Evolutionary conservation across 2,329 filamentous ascomycete genomes (phyloP), one percentile per base, ranked within the genome.

Genomic region (Sclerotiophoma versabilis): DNA sequence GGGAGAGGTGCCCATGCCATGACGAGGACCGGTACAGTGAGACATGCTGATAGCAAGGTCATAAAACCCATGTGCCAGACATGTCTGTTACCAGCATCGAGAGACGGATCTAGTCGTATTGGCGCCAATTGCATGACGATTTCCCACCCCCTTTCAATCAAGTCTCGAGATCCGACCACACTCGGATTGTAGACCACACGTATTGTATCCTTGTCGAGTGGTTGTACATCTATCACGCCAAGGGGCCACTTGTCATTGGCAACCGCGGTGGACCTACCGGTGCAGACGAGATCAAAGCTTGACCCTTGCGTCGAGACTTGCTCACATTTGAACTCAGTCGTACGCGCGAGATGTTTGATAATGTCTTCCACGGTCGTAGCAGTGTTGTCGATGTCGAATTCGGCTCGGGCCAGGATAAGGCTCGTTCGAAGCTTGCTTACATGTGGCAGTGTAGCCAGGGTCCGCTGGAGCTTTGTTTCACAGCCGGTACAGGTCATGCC

Each of bases 401-500:
- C 87, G 1, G 86, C 88, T 1, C 83, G 79, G 0, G 83, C 79
- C 12, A 90, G 80, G 1, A 91, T 78, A n/a, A 91, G 76, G 56
- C 85, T 91, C 0, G 84, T 86, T 58, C 85, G 84, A 5, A 89
- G 68, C 42, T 87, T 82, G 1, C 68, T 76, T 50, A 90, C 73
- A 0, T 75, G 77, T 0, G 73, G 51, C 1, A 88, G 71, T 7
- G 72, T 74, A 2, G 66, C 74, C 0, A 91, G 77, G 0, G 82
- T 84, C 74, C 22, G 76, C 66, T 36, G 48, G 0, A 91, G 78
- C 65, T 89, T 89, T 1, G 81, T 87, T 66, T 89, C 87, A 69
- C 89, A 92, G 0, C 88, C 88, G 0, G 85, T 86, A 60, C 89
- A 92, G 0, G 87, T 91, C 87, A 92, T 90, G 3, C 89, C 88